Evolutionary conservation across 2,329 filamentous ascomycete species (phyloP), one percentile per base, ranked within the genome.

Genomic region (Purpureocillium lavendulum): DNA sequence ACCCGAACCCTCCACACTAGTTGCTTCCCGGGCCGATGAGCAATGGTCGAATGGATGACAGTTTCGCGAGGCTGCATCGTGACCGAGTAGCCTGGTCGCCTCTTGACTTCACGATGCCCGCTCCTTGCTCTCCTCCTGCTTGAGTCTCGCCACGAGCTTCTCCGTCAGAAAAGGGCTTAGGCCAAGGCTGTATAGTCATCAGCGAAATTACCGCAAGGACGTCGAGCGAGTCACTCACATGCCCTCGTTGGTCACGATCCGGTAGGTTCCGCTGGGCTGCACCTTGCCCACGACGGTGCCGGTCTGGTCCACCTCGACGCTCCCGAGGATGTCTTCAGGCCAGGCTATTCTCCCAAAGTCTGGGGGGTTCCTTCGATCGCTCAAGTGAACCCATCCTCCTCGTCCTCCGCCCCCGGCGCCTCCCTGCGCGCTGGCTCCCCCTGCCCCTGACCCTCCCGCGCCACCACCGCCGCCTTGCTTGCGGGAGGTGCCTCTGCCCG

Each of bases 291-390:
- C 62, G 38, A 82, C 72, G 21, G 70, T 54, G 0, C 80, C 80
- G 7, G 60, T 47, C 2, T 65, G 67, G 52, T 82, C 68, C 5
- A 84, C 80, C 53, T 82, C 74, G 31, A 84, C 67, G 46, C 79
- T 83, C 30, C 80, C 80, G 39, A 84, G 63, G 30, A 84, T 84
- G 51, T 84, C 80, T 50, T 84, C 80, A 1, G 80, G 79, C 67
- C 75, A 82, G 2, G 80, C 77, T 53, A 84, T 83, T 38, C 80
- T 61, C 13, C 80, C 80, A 65, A 71, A 84, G 49, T 82, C 79
- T 1, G 77, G 79, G 2, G 78, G 77, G 38, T 80, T 81, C 39
- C 80, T 64, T 39, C 64, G 51, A 53, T 84, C 80, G 40, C 76
- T 80, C 5, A 84, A 64, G 57, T 84, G 80, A 14, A 84, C 69